A percentile compares a stretch with the other conserved stretches of the same genome.
phyloP scores from a whole-genome alignment of 2,329 filamentous ascomycete genomes.

The Leptographium lundbergii region DNA sequence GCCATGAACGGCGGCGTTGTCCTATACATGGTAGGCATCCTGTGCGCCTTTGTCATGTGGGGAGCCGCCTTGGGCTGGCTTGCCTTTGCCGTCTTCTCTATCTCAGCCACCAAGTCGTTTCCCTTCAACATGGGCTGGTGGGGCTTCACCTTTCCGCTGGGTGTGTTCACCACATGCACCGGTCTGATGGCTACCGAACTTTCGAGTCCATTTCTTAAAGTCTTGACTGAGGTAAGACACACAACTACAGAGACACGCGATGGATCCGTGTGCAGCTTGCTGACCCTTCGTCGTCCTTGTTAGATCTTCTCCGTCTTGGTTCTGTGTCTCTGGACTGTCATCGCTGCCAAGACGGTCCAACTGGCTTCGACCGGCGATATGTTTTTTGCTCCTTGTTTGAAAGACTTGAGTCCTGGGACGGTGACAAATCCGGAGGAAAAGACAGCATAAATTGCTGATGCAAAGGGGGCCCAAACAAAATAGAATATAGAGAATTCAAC shows the following conservation, averaged over 20 bases:
- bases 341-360: constrained; percentile 25
- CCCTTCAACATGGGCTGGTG: constrained; percentile 27
- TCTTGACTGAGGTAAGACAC: constrained; percentile 17
- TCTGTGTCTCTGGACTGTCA: constrained; percentile 28
- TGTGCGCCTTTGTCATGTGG: constrained; percentile 22
- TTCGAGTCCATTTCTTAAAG: constrained; percentile 29
- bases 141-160: constrained; percentile 26
- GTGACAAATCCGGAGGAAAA: constrained; percentile 5
- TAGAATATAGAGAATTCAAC: neutral
- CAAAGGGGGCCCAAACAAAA: neutral
- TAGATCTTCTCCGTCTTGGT: constrained; percentile 29
- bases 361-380: constrained; percentile 27
- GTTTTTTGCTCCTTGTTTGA: constrained; percentile 31
- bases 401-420: constrained; percentile 14
- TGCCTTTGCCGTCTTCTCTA: constrained; percentile 18
- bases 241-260: neutral
- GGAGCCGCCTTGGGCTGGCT: constrained; percentile 22
- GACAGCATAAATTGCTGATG: constrained; percentile 1
- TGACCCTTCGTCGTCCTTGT: neutral
- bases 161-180: constrained; percentile 27
- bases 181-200: constrained; percentile 26
- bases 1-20: constrained; percentile 32
- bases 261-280: neutral
- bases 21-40: constrained; percentile 39
- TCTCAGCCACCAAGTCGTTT: constrained; percentile 20